Conservation (phyloP, 495 filamentous ascomycete species). For the Penicillium coffeae region DNA sequence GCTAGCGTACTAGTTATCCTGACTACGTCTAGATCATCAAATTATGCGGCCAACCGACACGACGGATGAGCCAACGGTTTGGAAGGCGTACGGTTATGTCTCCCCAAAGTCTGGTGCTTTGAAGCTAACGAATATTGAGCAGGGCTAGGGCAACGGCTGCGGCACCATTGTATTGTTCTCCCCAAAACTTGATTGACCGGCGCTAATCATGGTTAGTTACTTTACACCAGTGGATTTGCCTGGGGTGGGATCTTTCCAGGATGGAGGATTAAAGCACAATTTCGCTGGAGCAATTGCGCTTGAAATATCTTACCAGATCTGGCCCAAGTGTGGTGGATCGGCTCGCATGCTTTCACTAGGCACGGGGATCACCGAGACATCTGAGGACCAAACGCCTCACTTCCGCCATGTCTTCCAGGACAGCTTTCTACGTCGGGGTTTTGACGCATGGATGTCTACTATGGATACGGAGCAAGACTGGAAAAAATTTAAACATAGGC, state of each 20-base stretch:
- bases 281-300: conserved; percentile 18
- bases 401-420: conserved; percentile 21
- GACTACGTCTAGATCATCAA: conserved; percentile 16
- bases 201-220: conserved; percentile 8
- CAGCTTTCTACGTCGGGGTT: conserved; percentile 19
- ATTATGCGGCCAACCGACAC: conserved; percentile 18
- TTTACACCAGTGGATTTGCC: conserved; percentile 18
- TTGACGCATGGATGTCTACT: conserved; percentile 21
- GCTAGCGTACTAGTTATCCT: neutral
- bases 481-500: conserved; percentile 9
- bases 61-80: conserved; percentile 14
- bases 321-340: conserved; percentile 6
- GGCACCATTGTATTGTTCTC: conserved; percentile 21
- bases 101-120: no score
- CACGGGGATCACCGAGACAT: conserved; percentile 6
- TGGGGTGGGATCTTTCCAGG: conserved; percentile 19
- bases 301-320: conserved; percentile 16
- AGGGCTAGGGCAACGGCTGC: conserved; percentile 20
- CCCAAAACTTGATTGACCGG: neutral
- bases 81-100: conserved; percentile 18
- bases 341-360: conserved; percentile 16
- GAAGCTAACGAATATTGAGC: conserved; percentile 1
- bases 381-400: conserved; percentile 5
- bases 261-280: conserved; percentile 23
- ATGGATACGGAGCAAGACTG: conserved; percentile 18